Evolutionary conservation across 345 rosid genomes (phyloP).

Genomic region (Populus simonii): DNA sequence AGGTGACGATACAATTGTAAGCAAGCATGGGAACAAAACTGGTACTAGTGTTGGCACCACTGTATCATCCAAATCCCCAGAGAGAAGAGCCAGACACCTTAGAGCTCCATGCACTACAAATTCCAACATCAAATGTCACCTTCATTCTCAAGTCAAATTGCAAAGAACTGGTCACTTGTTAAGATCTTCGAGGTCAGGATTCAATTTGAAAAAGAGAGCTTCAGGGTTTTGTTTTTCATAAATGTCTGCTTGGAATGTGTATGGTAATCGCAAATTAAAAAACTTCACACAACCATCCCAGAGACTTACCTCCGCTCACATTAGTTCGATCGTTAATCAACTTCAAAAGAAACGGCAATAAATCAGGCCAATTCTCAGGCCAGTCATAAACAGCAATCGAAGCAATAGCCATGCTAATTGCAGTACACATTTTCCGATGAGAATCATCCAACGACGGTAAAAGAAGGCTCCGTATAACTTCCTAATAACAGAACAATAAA

Average conservation of each 20-base stretch:
- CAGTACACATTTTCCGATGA: slow-evolving; percentile 77
- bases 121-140: slow-evolving; percentile 9
- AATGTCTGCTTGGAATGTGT: neutral
- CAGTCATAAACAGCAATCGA: slow-evolving; percentile 78
- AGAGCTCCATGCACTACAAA: slow-evolving; percentile 80
- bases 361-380: slow-evolving; percentile 93
- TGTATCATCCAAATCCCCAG: slow-evolving; percentile 79
- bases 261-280: neutral
- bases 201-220: neutral
- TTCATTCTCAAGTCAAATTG: neutral
- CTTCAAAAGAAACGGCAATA: slow-evolving; percentile 70
- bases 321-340: slow-evolving; percentile 58
- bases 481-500: slow-evolving; percentile 45
- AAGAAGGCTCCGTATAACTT: slow-evolving; percentile 62
- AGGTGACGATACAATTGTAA: slow-evolving; percentile 68
- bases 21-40: slow-evolving; percentile 76
- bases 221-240: neutral
- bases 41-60: slow-evolving; percentile 71
- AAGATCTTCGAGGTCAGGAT: neutral
- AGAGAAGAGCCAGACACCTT: slow-evolving; percentile 81
- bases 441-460: slow-evolving; percentile 71
- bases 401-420: slow-evolving; percentile 80
- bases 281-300: neutral
- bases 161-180: neutral
- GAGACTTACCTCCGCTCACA: slow-evolving; percentile 59